Percentiles rank a stretch among this genome's conserved stretches.
These are phyloP conservation scores for Glycine latifolia DNA, from an alignment of 306 rosid species.

Conservation along the genomic window DNA sequence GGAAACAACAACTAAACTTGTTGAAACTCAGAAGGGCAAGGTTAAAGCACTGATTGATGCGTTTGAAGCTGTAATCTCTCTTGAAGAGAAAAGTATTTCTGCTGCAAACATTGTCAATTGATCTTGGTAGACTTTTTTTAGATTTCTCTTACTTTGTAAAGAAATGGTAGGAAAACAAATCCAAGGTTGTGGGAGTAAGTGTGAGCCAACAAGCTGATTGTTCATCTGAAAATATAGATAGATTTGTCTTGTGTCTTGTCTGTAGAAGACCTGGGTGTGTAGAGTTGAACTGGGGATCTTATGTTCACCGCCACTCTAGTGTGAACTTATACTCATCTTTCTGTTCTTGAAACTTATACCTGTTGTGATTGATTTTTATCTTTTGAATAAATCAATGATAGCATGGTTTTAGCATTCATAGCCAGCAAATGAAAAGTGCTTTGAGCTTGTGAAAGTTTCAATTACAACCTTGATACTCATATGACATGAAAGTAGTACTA, in stretches of 20 bases:
- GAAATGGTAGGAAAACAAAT: constrained; percentile 44
- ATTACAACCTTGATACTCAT: too few species aligned
- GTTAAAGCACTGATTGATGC: constrained; percentile 95
- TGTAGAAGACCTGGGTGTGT: constrained; percentile 23
- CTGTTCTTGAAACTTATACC: not conserved
- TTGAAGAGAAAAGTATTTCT: constrained; percentile 63
- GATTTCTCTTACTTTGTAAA: constrained; percentile 27
- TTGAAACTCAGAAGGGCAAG: constrained; percentile 60
- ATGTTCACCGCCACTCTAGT: constrained; percentile 20
- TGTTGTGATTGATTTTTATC: constrained; percentile 25
- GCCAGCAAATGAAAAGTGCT: too few species aligned
- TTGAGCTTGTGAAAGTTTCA: too few species aligned
- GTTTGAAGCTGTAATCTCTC: constrained; percentile 86
- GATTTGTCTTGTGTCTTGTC: constrained; percentile 35
- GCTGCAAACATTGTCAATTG: constrained; percentile 47
- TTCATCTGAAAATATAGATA: constrained; percentile 41
- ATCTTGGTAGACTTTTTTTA: constrained; percentile 39
- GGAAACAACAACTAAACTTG: constrained; percentile 83
- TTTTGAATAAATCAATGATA: constrained; percentile 7
- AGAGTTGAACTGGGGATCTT: constrained; percentile 43
- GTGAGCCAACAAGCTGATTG: constrained; percentile 49
- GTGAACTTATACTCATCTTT: constrained; percentile 2
- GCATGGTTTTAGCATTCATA: too few species aligned
- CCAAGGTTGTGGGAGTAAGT: constrained; percentile 48
- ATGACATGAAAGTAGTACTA: too few species aligned